Base-by-base conservation (phyloP, 1,284 basidiomycete genomes). In the Rhodotorula sp. region DNA sequence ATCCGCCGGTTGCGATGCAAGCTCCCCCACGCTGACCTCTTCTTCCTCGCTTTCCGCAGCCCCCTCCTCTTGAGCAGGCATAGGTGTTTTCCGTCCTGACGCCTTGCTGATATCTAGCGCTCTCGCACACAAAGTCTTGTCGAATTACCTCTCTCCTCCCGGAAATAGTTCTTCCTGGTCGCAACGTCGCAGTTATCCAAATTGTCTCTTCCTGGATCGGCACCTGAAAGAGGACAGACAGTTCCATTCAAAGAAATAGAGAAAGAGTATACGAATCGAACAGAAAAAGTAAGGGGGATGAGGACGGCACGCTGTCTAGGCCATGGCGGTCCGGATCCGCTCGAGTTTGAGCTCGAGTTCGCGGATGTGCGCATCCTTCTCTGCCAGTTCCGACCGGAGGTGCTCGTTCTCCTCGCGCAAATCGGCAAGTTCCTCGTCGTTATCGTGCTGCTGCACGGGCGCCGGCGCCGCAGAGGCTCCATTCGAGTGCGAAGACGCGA, bases 311-410 rank as follows among this genome's bases (percentile, higher is more conserved):
- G 38, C 38, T 15, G 19, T 54, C 38, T 50, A 71, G 14, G 52
- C 49, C 18, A 71, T 34, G 7, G 70, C 70, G 19, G 60, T 62
- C 66, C 65, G 68, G 60, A 76, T 64, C 64, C 69, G 66, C 66
- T 93, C 91, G n/a, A 93, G 86, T 82, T 92, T 89, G 66, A 92
- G 79, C 81, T 93, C 91, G 55, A 93, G 81, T 76, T 88, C 88
- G 71, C 91, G 83, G 67, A 93, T 92, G 81, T 90, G 86, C 80
- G 87, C 87, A 58, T 89, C 85, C 49, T 90, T 88, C 47, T 91
- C 90, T 47, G 90, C 85, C 57, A 93, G 84, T 76, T 91, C 89
- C 1, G 81, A 80, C 31, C 81, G 85, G 67, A 93, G 83, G 12
- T 83, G 84, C 4, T 83, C 82, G 76, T 91, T 91, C 79, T 92